Evolutionary conservation across 768 basidiomycete genomes (phyloP), one percentile per base, ranked within the genome.

Genomic region (Imleria badia): DNA sequence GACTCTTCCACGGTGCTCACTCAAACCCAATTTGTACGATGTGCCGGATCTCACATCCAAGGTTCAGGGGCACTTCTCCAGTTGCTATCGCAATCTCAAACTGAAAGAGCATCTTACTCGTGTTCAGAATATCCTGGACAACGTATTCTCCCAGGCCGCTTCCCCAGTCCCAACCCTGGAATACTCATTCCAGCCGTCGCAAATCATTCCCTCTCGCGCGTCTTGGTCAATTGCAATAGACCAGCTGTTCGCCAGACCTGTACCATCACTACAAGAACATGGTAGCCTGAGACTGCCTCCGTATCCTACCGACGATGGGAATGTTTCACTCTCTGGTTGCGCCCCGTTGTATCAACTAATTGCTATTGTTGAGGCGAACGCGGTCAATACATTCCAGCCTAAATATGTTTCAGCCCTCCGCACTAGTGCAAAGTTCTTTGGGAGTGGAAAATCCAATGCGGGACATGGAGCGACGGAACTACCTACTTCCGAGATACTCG

Each of bases 71-170:
- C 11, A 56, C 35, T 68, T 69, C n/a, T 22, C 35, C 13, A 54
- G 45, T 22, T 48, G 66, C n/a, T 68, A 55, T 40, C 54, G 17
- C 10, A 65, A 67, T 31, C 29, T 43, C 35, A 36, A 48, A 19
- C 36, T 67, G 8, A 56, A 42, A 19, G 40, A 57, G 6, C 63
- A 67, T 17, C 23, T 67, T 1, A 1, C 8, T 10, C 52, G 53
- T 15, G 46, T 64, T 5, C 56, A 66, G 31, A 11, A 1, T 0
- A 59, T 56, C 6, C 45, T 66, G 29, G 40, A 51, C 11, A 14
- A 5, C 3, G 5, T 29, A 7, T 35, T 19, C n/a, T 13, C 39
- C 3, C 31, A 29, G 6, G 31, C 8, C 9, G n/a, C n/a, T n/a
- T 3, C n/a, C 5, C 20, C 58, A 4, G 15, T n/a, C 0, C 14